Conservation (phyloP, 176 grass and related monocot genomes). For the Pontederia crassipes region DNA sequence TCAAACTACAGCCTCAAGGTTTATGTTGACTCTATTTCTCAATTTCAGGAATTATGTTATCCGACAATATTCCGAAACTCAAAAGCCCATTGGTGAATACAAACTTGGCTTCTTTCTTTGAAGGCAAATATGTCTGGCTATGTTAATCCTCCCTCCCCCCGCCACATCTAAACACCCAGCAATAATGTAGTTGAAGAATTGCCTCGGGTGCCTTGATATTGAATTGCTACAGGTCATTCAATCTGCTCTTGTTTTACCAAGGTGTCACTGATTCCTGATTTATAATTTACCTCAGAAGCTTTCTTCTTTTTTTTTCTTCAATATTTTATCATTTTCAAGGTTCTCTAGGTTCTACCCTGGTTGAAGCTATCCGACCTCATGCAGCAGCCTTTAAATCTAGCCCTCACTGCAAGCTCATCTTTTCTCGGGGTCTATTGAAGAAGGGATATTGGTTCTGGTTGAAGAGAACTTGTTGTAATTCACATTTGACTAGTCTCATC, state of each 20-base stretch:
- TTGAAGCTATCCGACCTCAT: conserved; percentile 54
- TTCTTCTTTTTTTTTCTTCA: background rate
- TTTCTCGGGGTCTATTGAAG: conserved; percentile 37
- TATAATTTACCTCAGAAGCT: background rate
- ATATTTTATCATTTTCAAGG: conserved; percentile 28
- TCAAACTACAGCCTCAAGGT: background rate
- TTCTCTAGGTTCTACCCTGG: conserved; percentile 39
- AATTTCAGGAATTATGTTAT: conserved; percentile 81
- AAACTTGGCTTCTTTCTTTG: conserved; percentile 46
- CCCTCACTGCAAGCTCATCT: conserved; percentile 88
- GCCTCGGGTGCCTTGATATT: conserved; percentile 58
- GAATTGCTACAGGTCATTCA: conserved; percentile 81
- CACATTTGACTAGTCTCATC: background rate
- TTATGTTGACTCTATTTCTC: background rate
- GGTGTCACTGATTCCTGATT: conserved; percentile 25
- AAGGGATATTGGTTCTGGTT: conserved; percentile 28
- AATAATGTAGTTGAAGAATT: conserved; percentile 92
- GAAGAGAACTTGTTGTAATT: background rate
- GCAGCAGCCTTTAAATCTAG: conserved; percentile 48
- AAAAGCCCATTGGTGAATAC: conserved; percentile 39
- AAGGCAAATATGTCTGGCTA: conserved; percentile 57
- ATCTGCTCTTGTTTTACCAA: conserved; percentile 62
- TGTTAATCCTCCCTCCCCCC: conserved; percentile 1
- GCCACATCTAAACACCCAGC: conserved; percentile 62
- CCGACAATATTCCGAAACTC: conserved; percentile 47